Base-by-base conservation (phyloP, 345 rosid genomes). In the Salix udensis region DNA sequence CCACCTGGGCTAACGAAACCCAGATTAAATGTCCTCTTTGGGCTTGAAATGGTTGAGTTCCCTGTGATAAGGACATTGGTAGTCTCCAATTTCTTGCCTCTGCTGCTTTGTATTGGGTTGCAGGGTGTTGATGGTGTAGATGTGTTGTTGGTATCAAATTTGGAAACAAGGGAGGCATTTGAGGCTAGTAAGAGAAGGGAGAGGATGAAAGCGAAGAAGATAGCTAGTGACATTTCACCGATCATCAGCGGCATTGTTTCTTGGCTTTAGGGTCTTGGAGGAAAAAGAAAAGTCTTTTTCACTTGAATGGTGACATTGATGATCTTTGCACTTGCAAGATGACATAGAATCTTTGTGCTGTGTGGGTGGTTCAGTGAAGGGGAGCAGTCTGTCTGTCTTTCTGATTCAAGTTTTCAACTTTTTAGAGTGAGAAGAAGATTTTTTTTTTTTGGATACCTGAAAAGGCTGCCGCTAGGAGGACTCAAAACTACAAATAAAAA, bases 1-100 rank as follows among this genome's bases (percentile, higher is more conserved):
- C 79, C 91, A 44, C 74, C 82, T 1, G 85, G 76, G 64, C 77
- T 74, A 64, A 90, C 87, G 82, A 90, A 88, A 18, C 89, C 89
- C 75, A 89, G 75, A 72, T 79, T 77, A 74, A 91, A 91, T 3
- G 87, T 83, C 31, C 79, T 42, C n/a, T 88, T 84, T 46, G 31
- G 65, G 62, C 95, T 86, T 1, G 28, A 67, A 82, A 92, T 71
- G 6, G 91, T 88, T 9, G 79, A 75, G 71, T 88, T 82, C 26
- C 93, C 92, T 42, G 23, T 65, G 75, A 90, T 52, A 36, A 89
- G 55, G 15, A 86, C 86, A 15, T 19, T 77, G 36, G 44, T 67
- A 15, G 71, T 26, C 73, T 65, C 79, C 68, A 81, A 76, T 61
- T 78, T 77, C 86, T 61, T 52, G 66, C 71, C 64, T 62, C 30